Evolutionary conservation across 1,139 yeast species (phyloP).

Genomic region (Hanseniaspora sp.): DNA sequence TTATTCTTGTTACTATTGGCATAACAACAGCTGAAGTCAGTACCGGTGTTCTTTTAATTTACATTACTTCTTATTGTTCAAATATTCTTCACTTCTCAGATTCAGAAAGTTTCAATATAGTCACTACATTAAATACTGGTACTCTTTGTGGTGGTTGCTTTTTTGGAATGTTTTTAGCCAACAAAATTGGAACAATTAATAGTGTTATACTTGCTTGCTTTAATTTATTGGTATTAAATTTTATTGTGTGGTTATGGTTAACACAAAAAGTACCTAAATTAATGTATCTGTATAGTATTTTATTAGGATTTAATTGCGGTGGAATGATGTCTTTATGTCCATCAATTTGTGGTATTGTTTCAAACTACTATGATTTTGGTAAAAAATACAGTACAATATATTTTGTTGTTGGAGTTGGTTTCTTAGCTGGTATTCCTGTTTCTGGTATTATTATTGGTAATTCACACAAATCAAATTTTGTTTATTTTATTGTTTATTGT

Average conservation of each 20-base stretch:
- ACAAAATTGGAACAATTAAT: constrained; percentile 45
- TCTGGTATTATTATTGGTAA: constrained; percentile 42
- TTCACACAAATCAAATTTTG: constrained; percentile 28
- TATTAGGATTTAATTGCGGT: constrained; percentile 36
- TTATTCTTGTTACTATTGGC: constrained; percentile 24
- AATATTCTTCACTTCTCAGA: constrained; percentile 16
- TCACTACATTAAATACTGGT: constrained; percentile 18
- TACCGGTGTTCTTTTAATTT: constrained; percentile 30
- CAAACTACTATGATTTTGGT: constrained; percentile 39
- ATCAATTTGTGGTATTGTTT: constrained; percentile 38
- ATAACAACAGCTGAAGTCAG: constrained; percentile 24
- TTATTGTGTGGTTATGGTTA: constrained; percentile 46
- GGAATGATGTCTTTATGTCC: constrained; percentile 39
- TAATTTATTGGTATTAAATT: constrained; percentile 32
- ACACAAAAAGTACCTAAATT: constrained; percentile 28
- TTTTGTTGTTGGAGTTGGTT: constrained; percentile 37
- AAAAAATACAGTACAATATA: constrained; percentile 40
- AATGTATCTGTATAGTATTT: constrained; percentile 33
- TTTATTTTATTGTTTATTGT: constrained; percentile 33
- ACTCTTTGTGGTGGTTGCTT: constrained; percentile 42
- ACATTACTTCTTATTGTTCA: constrained; percentile 25
- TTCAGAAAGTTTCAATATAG: constrained; percentile 17
- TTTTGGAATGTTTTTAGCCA: constrained; percentile 38
- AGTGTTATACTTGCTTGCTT: constrained; percentile 35
- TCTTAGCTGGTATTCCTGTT: constrained; percentile 40